Evolutionary conservation across 139 green algal genomes (phyloP), one percentile per base, ranked within the genome.

Genomic region (Nannochloris sp.): DNA sequence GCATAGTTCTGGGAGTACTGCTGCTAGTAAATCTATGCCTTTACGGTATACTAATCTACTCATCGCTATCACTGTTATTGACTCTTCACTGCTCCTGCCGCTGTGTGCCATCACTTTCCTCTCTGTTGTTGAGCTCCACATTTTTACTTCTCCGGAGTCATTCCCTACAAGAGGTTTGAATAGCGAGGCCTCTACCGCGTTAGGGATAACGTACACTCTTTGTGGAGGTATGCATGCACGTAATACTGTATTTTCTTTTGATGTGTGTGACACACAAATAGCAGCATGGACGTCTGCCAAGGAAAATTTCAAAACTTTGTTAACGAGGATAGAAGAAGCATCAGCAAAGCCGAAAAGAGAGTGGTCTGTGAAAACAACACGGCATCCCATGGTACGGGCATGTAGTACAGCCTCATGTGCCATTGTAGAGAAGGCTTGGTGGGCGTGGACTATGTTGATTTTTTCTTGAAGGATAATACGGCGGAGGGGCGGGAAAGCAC

Each of bases 351-450:
- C 93, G 54, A 96, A 95, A 27, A 99, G 81, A 1, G 88, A 96
- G 74, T 99, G 93, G 80, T 98, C 93, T 1, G 93, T 99, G 81
- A 98, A 99, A 12, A 97, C 88, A n/a, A 82, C 75, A 54, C 79
- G 69, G 64, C 84, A 87, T 2, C 85, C 85, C 81, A 97, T 87
- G 13, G 86, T 91, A 27, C 84, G 67, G 1, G 86, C 91, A 54
- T 94, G 81, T 47, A 97, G 66, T 8, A 87, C 55, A 0, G 86
- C 83, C 67, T 98, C 91, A 51, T 91, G 81, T 0, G 77, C 84
- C 31, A 98, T 77, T 0, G 79, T 75, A 13, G 81, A 91, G 70
- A 97, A 97, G 2, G 89, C 89, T 81, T 91, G 81, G 75, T 97
- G 90, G 1, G 73, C 81, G 67, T 97, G 92, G 42, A 97, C 68